A percentile compares a stretch with the other conserved stretches of the same genome.
phyloP scores from a whole-genome alignment of 1,284 basidiomycete genomes.

The Heterobasidion parviporum region DNA sequence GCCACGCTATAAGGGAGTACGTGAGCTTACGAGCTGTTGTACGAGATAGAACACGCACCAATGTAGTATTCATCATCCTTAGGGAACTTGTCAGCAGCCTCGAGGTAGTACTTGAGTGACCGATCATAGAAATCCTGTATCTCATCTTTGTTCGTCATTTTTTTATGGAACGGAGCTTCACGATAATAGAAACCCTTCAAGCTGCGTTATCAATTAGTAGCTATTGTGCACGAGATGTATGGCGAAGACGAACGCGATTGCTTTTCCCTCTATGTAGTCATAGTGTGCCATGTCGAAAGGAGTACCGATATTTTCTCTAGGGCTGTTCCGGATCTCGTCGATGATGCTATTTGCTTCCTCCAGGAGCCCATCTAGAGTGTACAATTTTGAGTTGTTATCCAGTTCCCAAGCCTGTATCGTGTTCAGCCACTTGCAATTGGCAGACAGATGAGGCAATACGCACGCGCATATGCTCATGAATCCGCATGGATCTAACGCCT shows the following conservation, averaged over 20 bases:
- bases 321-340: not conserved
- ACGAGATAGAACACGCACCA: conserved; percentile 12
- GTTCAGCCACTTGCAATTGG: not conserved
- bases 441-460: not conserved
- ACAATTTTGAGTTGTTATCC: not conserved
- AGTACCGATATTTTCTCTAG: not conserved
- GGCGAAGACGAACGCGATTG: conserved; percentile 3
- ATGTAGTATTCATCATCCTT: conserved; percentile 21
- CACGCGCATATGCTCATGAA: conserved; percentile 6
- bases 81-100: conserved; percentile 17
- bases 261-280: conserved; percentile 1
- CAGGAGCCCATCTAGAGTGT: conserved; percentile 2
- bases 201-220: not conserved
- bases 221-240: not conserved
- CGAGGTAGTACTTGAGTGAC: conserved; percentile 14
- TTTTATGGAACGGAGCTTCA: not conserved
- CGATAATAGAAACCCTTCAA: not conserved
- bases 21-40: not conserved
- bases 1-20: not conserved
- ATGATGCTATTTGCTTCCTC: conserved; percentile 1
- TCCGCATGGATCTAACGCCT: conserved; percentile 1
- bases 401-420: not conserved
- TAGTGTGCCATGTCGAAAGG: conserved; percentile 2
- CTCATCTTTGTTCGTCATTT: not conserved
- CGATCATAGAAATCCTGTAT: conserved; percentile 1